A percentile compares a stretch with the other conserved stretches of the same genome.
Conservation (phyloP, 495 filamentous ascomycete species). For the Penicillium turbatum region DNA sequence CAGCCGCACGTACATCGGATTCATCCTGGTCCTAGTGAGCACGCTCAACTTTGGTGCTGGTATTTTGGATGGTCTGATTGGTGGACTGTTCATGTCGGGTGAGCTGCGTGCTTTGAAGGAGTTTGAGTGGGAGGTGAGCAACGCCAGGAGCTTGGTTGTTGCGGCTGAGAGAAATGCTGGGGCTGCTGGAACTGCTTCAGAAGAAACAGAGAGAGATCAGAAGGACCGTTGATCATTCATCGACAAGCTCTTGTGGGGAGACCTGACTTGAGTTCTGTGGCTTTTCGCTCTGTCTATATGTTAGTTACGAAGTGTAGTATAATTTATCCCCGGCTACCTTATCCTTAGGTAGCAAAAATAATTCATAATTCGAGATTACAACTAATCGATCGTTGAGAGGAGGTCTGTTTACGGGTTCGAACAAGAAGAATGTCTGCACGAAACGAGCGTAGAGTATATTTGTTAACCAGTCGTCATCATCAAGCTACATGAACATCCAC, state of each 20-base stretch:
- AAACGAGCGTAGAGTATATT: conserved; percentile 26
- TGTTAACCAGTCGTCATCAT: conserved; percentile 7
- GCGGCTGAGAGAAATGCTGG: conserved; percentile 12
- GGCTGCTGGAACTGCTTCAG: background rate
- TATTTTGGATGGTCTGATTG: conserved; percentile 77
- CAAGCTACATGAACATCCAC: background rate
- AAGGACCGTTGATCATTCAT: conserved; percentile 4
- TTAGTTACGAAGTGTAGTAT: background rate
- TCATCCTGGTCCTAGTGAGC: conserved; percentile 74
- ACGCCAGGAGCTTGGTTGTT: conserved; percentile 48
- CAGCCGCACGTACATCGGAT: conserved; percentile 64
- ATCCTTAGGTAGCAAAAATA: background rate
- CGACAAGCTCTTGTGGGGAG: background rate
- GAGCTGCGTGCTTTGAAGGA: conserved; percentile 84
- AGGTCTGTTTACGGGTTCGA: no score
- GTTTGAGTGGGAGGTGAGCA: conserved; percentile 90
- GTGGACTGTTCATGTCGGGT: conserved; percentile 75
- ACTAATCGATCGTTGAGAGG: no score
- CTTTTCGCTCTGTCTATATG: background rate
- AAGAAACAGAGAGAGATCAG: background rate
- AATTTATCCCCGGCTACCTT: background rate
- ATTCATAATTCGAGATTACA: conserved; percentile 5
- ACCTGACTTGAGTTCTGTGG: background rate
- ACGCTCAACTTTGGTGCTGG: conserved; percentile 72
- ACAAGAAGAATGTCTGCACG: conserved; percentile 4